Evolutionary conservation across 2,329 filamentous ascomycete genomes (phyloP).

Genomic region (Neofusicoccum ribis): DNA sequence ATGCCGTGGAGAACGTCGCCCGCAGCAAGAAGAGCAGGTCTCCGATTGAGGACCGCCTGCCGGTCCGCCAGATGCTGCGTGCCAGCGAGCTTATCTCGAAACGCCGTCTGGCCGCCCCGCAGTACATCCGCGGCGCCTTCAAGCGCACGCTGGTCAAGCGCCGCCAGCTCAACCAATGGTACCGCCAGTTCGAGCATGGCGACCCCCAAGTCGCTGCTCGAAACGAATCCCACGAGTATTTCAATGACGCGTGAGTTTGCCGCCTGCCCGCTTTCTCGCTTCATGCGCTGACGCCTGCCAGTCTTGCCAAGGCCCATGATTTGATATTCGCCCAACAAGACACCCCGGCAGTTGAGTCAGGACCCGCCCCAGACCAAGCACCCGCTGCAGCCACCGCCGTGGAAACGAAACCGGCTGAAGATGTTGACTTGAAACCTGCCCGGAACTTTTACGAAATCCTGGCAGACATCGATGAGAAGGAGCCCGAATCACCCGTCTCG

Average conservation of each 20-base stretch:
- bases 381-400: neutral
- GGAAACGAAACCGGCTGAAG: neutral
- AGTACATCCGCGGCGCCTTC: conserved; percentile 1
- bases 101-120: neutral
- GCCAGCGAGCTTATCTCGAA: conserved; percentile 10
- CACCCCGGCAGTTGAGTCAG: neutral
- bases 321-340: neutral
- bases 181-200: neutral
- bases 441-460: conserved; percentile 4
- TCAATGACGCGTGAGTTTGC: neutral
- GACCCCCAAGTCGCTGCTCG: neutral
- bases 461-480: neutral
- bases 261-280: neutral
- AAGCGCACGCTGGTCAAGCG: conserved; percentile 15
- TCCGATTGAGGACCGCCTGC: neutral
- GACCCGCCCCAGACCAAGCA: neutral
- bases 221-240: conserved; percentile 1
- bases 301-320: conserved; percentile 6
- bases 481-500: neutral
- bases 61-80: neutral
- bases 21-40: neutral
- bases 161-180: conserved; percentile 2
- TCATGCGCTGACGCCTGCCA: neutral
- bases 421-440: neutral
- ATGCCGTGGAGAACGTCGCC: neutral